A percentile compares a stretch with the other conserved stretches of the same genome.
Evolutionary conservation across 148 eudicot species (phyloP).

Genomic region (Diospyros lotus): DNA sequence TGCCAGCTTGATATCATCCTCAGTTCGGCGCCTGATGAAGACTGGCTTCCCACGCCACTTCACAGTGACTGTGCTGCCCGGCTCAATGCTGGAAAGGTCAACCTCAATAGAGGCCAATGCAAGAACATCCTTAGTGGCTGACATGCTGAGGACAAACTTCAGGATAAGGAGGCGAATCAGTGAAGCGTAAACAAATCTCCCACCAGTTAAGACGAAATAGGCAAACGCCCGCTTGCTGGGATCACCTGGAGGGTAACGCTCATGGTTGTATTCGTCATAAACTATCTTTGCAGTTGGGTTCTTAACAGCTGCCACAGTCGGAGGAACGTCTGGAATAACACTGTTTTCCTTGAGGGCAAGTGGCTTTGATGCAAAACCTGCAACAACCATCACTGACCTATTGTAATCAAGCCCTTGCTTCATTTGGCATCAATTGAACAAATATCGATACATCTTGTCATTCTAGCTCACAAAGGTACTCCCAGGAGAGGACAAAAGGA

Average conservation of each 20-base stretch:
- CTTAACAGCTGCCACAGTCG: constrained; percentile 62
- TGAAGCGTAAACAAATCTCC: constrained; percentile 66
- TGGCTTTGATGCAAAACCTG: constrained; percentile 51
- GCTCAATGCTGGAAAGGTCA: constrained; percentile 66
- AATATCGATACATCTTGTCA: not conserved
- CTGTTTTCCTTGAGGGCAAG: constrained; percentile 35
- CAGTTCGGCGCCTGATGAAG: constrained; percentile 60
- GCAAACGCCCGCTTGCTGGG: constrained; percentile 75
- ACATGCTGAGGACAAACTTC: constrained; percentile 77
- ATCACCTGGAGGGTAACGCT: constrained; percentile 69
- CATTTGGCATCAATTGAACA: not conserved
- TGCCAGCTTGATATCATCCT: constrained; percentile 57
- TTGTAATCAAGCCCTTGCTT: not conserved
- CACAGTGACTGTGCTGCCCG: constrained; percentile 66
- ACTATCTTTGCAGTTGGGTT: constrained; percentile 56
- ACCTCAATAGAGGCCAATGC: constrained; percentile 73
- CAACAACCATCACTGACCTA: constrained; percentile 2
- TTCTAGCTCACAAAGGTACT: not conserved
- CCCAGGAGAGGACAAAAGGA: not conserved
- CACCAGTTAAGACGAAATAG: constrained; percentile 63
- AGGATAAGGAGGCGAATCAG: constrained; percentile 61
- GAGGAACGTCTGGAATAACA: constrained; percentile 31
- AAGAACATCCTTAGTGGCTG: constrained; percentile 73
- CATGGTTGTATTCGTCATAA: constrained; percentile 59
- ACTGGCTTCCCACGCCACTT: constrained; percentile 92